These are phyloP conservation scores for Xylaria flabelliformis DNA, from an alignment of 495 filamentous ascomycete genomes.

Conservation along the genomic window DNA sequence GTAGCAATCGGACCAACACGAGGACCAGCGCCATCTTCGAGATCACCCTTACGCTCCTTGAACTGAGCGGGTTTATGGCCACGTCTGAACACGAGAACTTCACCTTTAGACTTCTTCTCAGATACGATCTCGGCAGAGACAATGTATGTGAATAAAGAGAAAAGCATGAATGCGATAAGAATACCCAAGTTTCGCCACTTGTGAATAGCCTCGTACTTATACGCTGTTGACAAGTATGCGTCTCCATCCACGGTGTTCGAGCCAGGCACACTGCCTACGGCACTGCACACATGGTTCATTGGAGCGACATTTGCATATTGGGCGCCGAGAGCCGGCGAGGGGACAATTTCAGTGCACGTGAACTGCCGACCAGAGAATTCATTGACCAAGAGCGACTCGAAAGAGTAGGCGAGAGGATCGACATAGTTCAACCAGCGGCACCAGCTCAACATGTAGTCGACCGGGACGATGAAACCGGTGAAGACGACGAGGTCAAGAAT, in stretches of 20 bases:
- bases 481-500: constrained; percentile 86
- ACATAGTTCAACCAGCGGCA: constrained; percentile 88
- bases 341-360: constrained; percentile 63
- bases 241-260: constrained; percentile 63
- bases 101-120: constrained; percentile 82
- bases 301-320: constrained; percentile 53
- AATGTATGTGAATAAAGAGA: constrained; percentile 71
- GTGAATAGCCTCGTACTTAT: constrained; percentile 64
- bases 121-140: constrained; percentile 75
- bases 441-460: constrained; percentile 78
- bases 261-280: constrained; percentile 68
- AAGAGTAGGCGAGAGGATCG: constrained; percentile 84
- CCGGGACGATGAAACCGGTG: constrained; percentile 88
- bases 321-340: constrained; percentile 46
- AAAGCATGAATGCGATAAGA: constrained; percentile 73
- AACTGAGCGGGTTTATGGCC: constrained; percentile 68
- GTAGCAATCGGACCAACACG: constrained; percentile 44
- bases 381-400: constrained; percentile 89
- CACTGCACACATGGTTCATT: constrained; percentile 62
- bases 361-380: constrained; percentile 77
- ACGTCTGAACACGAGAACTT: constrained; percentile 85
- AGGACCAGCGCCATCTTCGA: constrained; percentile 59
- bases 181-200: constrained; percentile 87
- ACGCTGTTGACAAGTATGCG: constrained; percentile 67
- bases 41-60: constrained; percentile 60